A percentile compares a stretch with the other conserved stretches of the same genome.
Conservation (phyloP, 2,329 filamentous ascomycete genomes). For the Penicillium sp. region DNA sequence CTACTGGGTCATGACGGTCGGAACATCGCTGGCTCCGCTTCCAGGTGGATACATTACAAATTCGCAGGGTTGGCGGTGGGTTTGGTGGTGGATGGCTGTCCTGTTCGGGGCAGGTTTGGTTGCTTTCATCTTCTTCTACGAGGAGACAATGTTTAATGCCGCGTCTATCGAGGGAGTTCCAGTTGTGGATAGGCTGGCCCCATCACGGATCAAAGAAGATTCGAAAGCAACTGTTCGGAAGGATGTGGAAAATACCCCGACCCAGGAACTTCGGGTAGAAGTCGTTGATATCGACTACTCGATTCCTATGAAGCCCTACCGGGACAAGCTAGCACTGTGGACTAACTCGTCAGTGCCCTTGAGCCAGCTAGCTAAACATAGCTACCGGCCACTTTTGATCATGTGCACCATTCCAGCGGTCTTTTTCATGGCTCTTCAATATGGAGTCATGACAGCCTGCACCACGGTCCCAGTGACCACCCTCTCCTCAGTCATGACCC, state of each 20-base stretch:
- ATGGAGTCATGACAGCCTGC: slow-evolving; percentile 42
- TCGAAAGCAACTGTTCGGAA: no score
- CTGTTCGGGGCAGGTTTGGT: slow-evolving; percentile 42
- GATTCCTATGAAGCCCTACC: slow-evolving; percentile 35
- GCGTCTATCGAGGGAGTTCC: slow-evolving; percentile 5
- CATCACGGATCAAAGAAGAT: no score
- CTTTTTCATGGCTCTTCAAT: slow-evolving; percentile 42
- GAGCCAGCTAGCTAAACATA: slow-evolving; percentile 24
- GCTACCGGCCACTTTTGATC: slow-evolving; percentile 33
- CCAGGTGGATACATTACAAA: slow-evolving; percentile 35
- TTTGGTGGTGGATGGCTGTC: slow-evolving; percentile 51
- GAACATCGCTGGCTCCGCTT: slow-evolving; percentile 42
- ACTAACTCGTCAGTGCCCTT: slow-evolving; percentile 18
- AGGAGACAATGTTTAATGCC: slow-evolving; percentile 40
- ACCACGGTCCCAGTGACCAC: slow-evolving; percentile 41
- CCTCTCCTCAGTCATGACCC: slow-evolving; percentile 39
- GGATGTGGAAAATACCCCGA: no score
- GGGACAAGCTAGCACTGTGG: slow-evolving; percentile 42
- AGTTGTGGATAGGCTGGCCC: not conserved
- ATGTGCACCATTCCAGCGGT: slow-evolving; percentile 53
- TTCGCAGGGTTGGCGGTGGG: slow-evolving; percentile 53
- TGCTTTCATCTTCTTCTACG: slow-evolving; percentile 47
- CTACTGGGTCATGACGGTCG: slow-evolving; percentile 33
- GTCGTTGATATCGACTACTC: slow-evolving; percentile 11
- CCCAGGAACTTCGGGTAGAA: no score